Evolutionary conservation across 257 asterid species (phyloP).

Genomic region (Haberlea rhodopensis): DNA sequence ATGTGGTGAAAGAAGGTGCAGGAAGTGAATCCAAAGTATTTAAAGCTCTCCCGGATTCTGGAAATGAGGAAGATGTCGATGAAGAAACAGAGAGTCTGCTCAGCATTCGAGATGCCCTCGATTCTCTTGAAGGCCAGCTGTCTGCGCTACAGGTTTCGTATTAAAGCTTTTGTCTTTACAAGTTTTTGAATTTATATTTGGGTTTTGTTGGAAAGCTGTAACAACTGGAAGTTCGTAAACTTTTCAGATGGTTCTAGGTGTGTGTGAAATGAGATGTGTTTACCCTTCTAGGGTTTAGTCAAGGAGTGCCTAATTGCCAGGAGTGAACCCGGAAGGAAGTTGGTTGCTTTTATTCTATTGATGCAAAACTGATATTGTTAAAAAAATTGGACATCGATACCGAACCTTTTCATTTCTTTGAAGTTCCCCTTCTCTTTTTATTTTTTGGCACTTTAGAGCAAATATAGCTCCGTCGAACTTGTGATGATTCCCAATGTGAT

Average conservation of each 20-base stretch:
- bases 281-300: background rate
- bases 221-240: background rate
- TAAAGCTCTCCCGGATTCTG: constrained; percentile 15
- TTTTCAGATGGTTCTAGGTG: background rate
- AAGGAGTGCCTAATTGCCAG: background rate
- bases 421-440: background rate
- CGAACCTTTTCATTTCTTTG: background rate
- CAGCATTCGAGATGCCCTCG: constrained; percentile 48
- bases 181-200: background rate
- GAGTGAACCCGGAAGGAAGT: background rate
- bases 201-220: background rate
- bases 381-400: background rate
- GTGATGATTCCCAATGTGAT: too few species aligned
- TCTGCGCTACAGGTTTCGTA: constrained; percentile 44
- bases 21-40: constrained; percentile 12
- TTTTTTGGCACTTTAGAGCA: too few species aligned
- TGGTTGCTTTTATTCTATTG: background rate
- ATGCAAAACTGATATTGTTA: background rate
- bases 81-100: constrained; percentile 40
- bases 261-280: background rate
- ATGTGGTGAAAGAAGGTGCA: constrained; percentile 18
- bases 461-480: too few species aligned
- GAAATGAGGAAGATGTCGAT: constrained; percentile 24
- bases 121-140: constrained; percentile 46
- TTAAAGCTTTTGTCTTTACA: background rate